phyloP scores from a whole-genome alignment of 495 filamentous ascomycete species.

The Lophiotrema nucula region DNA sequence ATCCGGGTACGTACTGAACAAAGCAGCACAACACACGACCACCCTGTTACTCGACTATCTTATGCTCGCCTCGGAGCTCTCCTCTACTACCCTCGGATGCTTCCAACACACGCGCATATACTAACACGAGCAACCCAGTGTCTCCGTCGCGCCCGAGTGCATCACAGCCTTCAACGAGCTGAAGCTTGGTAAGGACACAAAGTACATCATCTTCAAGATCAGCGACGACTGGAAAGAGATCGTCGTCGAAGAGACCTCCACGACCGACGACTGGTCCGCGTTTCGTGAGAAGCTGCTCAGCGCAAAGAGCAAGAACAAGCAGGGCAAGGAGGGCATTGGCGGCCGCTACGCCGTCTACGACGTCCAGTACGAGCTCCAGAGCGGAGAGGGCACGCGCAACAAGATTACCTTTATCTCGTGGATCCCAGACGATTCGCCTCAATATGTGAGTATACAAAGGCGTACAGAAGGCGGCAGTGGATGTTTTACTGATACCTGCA shows the following conservation, averaged over 20 bases:
- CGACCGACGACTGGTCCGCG: constrained; percentile 41
- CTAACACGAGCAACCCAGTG: constrained; percentile 53
- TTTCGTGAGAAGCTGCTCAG: constrained; percentile 79
- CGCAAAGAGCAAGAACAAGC: constrained; percentile 57
- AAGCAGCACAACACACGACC: background rate
- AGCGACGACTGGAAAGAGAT: constrained; percentile 88
- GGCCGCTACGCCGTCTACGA: constrained; percentile 94
- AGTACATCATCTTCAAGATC: constrained; percentile 98
- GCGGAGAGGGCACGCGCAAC: constrained; percentile 77
- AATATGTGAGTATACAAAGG: constrained; percentile 66
- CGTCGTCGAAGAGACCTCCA: constrained; percentile 71
- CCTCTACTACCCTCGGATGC: background rate
- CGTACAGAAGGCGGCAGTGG: background rate
- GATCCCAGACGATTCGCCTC: constrained; percentile 80
- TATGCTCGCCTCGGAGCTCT: background rate
- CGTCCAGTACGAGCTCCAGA: constrained; percentile 76
- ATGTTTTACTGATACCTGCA: background rate
- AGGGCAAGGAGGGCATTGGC: constrained; percentile 61
- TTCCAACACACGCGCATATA: background rate
- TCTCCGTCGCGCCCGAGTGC: constrained; percentile 76
- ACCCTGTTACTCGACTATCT: background rate
- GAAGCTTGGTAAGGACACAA: constrained; percentile 81
- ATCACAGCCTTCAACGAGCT: constrained; percentile 82
- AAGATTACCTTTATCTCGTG: constrained; percentile 97
- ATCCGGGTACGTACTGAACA: constrained; percentile 59